Base-by-base conservation (phyloP, 345 rosid genomes). In the Cardiospermum halicacabum region DNA sequence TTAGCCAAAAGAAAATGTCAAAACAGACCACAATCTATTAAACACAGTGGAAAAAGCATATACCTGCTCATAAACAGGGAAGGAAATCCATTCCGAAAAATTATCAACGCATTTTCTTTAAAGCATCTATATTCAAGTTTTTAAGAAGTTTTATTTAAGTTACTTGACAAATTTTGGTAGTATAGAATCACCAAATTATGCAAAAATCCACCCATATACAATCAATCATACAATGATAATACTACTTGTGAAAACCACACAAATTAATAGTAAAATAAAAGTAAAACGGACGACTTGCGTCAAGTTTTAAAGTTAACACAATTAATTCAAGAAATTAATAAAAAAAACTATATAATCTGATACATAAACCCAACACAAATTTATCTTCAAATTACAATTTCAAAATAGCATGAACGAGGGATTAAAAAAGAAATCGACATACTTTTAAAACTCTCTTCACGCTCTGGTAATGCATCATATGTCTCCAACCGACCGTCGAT, bases 41-140 rank as follows among this genome's bases (percentile, higher is more conserved):
- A 18, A 26, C 28, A 4, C 8, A 4, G 45, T 53, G 1, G 2
- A 19, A 49, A 12, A 18, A 19, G 37, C 30, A 27, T 58, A 63
- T 25, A 94, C 99, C 96, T 95, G 99, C 73, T 95, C 99, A 80
- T 74, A 95, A n/a, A 74, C 98, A 25, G 99, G 97, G 69, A 95
- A 95, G 1, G 99, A 95, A 72, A 95, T 91, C 99, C 99, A 91
- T 43, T 83, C 90, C 40, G 99, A 98, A 73, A 82, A 89, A 69
- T 91, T 91, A 69, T 91, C 98, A 34, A 97, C 98, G 28, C 98
- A 95, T 80, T 81, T 91, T 95, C 88, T 75, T 91, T 75, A 94
- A 78, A 77, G 91, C 99, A 22, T 94, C 99, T 80, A 96, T 80
- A 66, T 74, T 85, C 42, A 89, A 93, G 25, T 94, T 68, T 61